These are phyloP conservation scores for Ogataea nakhonphanomensis DNA, from an alignment of 805 yeast genomes.

Conservation along the genomic window DNA sequence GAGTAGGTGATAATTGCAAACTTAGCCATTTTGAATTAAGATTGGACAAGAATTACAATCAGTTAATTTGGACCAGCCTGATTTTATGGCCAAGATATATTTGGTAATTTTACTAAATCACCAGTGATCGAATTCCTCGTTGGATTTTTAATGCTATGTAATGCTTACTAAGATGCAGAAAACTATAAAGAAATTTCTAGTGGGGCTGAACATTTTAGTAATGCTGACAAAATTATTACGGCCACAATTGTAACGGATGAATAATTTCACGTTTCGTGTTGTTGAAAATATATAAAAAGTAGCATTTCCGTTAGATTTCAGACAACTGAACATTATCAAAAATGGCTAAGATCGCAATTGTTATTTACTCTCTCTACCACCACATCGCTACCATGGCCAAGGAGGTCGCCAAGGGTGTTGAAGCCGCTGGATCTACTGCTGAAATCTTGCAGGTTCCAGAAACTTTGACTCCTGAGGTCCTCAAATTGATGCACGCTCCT, in stretches of 20 bases:
- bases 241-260: neutral
- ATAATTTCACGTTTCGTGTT: neutral
- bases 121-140: neutral
- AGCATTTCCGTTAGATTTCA: neutral
- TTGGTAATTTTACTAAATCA: slow-evolving; percentile 2
- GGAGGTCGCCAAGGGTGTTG: slow-evolving; percentile 65
- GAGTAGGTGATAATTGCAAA: slow-evolving; percentile 58
- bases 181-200: slow-evolving; percentile 4
- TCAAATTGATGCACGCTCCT: slow-evolving; percentile 58
- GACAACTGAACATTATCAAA: neutral
- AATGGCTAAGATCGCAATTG: slow-evolving; percentile 34
- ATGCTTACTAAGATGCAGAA: slow-evolving; percentile 4
- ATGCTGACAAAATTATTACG: slow-evolving; percentile 1
- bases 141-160: neutral
- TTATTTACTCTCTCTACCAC: slow-evolving; percentile 73
- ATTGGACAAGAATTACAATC: neutral
- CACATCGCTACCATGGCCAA: slow-evolving; percentile 72
- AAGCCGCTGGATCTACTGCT: slow-evolving; percentile 64
- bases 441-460: slow-evolving; percentile 74
- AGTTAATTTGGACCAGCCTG: neutral
- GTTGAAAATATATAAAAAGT: neutral
- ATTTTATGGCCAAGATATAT: neutral
- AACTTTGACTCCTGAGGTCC: slow-evolving; percentile 60
- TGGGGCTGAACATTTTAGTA: slow-evolving; percentile 2
- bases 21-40: slow-evolving; percentile 10